Conservation (phyloP, 2,329 filamentous ascomycete genomes). For the Xylariomycetidae sp. region DNA sequence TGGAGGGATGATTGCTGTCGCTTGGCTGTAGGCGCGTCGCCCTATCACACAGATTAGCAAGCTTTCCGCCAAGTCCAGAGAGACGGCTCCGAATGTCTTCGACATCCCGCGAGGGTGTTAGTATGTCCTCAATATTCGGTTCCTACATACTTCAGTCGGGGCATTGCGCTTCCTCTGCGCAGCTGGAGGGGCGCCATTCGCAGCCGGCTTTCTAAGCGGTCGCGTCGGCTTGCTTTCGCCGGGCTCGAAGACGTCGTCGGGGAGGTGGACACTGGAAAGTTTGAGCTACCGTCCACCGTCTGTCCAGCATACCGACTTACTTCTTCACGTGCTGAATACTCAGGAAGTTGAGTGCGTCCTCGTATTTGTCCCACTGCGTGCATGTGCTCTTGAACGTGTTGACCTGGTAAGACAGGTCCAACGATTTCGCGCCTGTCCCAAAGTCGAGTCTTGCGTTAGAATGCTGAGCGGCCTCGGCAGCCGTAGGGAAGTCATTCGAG, state of each 20-base stretch:
- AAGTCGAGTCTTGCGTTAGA: too few relatives aligned
- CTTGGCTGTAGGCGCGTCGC: slow-evolving; percentile 25
- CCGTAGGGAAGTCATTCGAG: too few relatives aligned
- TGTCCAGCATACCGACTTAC: slow-evolving; percentile 47
- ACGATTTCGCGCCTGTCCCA: slow-evolving; percentile 54
- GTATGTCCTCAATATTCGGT: slow-evolving; percentile 16
- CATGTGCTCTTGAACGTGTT: slow-evolving; percentile 82
- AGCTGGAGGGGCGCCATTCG: slow-evolving; percentile 30
- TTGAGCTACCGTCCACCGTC: slow-evolving; percentile 14
- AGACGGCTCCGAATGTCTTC: slow-evolving; percentile 13
- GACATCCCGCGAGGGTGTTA: slow-evolving; percentile 14
- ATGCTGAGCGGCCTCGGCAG: too few relatives aligned
- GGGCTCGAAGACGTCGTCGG: slow-evolving; percentile 79
- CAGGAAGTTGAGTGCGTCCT: slow-evolving; percentile 69
- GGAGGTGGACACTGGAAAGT: slow-evolving; percentile 67
- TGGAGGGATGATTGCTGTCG: slow-evolving; percentile 23
- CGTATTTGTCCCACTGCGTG: slow-evolving; percentile 67
- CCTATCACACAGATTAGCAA: slow-evolving; percentile 22
- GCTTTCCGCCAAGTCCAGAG: slow-evolving; percentile 7
- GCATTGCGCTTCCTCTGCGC: slow-evolving; percentile 42
- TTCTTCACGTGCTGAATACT: slow-evolving; percentile 79
- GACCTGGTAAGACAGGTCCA: slow-evolving; percentile 77
- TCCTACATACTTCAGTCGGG: slow-evolving; percentile 30
- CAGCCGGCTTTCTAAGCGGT: slow-evolving; percentile 42
- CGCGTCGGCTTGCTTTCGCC: slow-evolving; percentile 66